These are phyloP conservation scores for Haberlea rhodopensis DNA, from an alignment of 257 asterid genomes.

Conservation along the genomic window DNA sequence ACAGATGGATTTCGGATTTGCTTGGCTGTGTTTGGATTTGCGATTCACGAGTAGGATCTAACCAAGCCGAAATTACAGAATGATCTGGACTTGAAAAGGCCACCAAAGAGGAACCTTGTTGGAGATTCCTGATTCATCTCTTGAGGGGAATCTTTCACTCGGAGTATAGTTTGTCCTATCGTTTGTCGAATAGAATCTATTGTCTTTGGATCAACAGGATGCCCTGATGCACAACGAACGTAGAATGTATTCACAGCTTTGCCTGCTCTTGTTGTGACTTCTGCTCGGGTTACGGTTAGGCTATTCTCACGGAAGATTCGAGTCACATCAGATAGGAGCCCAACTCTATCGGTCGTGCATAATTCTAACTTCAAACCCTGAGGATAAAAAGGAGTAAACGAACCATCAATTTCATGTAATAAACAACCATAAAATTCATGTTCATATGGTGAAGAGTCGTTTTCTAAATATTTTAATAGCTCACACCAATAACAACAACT, in stretches of 20 bases:
- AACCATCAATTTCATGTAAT: conserved; percentile 8
- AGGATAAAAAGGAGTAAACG: neutral
- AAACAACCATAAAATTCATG: neutral
- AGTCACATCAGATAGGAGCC: conserved; percentile 83
- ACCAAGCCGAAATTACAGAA: conserved; percentile 68
- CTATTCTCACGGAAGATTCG: conserved; percentile 89
- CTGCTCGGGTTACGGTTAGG: conserved; percentile 84
- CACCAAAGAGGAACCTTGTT: conserved; percentile 71
- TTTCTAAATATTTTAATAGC: no score
- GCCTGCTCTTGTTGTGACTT: conserved; percentile 76
- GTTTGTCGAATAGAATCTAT: conserved; percentile 78
- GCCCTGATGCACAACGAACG: conserved; percentile 83
- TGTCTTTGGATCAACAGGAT: conserved; percentile 81
- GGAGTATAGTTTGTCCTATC: conserved; percentile 81
- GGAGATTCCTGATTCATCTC: conserved; percentile 65
- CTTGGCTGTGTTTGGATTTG: neutral
- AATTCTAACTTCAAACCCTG: conserved; percentile 93
- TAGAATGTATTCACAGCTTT: conserved; percentile 89
- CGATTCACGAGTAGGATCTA: conserved; percentile 49
- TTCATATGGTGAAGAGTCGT: no score
- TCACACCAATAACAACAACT: no score
- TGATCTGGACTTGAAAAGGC: conserved; percentile 73
- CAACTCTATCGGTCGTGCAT: conserved; percentile 84
- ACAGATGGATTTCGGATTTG: conserved; percentile 19
- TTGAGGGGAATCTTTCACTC: conserved; percentile 68